A percentile compares a stretch with the other conserved stretches of the same genome.
Evolutionary conservation across 1,284 basidiomycete species (phyloP).

Genomic region (Rhodotorula sp.): DNA sequence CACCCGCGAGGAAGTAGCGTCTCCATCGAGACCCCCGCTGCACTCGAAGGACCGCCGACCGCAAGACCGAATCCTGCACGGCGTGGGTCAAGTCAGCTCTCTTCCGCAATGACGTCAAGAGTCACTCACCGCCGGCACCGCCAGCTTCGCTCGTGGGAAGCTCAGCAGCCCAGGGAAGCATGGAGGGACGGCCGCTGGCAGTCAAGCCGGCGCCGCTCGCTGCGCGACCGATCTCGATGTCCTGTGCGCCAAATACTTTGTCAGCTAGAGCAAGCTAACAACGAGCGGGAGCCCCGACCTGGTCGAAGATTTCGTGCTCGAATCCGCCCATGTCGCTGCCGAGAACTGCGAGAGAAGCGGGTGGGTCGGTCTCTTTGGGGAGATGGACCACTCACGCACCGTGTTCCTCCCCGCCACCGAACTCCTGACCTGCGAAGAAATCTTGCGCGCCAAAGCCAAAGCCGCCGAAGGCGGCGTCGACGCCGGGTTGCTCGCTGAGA

Average conservation of each 20-base stretch:
- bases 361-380: not conserved
- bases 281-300: not conserved
- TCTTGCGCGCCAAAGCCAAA: conserved; percentile 1
- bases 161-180: conserved; percentile 29
- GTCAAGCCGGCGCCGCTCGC: conserved; percentile 7
- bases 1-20: conserved; percentile 15
- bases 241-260: not conserved
- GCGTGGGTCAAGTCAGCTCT: not conserved
- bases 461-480: not conserved
- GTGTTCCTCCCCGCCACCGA: conserved; percentile 13
- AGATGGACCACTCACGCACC: not conserved
- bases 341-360: not conserved
- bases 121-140: not conserved
- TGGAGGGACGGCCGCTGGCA: conserved; percentile 13
- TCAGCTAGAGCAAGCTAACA: too few species aligned
- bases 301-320: conserved; percentile 9
- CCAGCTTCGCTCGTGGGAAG: conserved; percentile 25
- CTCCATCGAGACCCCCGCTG: conserved; percentile 30
- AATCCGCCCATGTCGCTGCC: conserved; percentile 15
- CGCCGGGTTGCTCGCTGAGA: conserved; percentile 1
- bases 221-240: conserved; percentile 28
- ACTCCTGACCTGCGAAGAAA: conserved; percentile 12
- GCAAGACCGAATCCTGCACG: not conserved
- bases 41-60: conserved; percentile 15
- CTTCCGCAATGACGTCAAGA: too few species aligned